Evolutionary conservation across 345 rosid species (phyloP).

Genomic region (Mallotus nudiflorus): DNA sequence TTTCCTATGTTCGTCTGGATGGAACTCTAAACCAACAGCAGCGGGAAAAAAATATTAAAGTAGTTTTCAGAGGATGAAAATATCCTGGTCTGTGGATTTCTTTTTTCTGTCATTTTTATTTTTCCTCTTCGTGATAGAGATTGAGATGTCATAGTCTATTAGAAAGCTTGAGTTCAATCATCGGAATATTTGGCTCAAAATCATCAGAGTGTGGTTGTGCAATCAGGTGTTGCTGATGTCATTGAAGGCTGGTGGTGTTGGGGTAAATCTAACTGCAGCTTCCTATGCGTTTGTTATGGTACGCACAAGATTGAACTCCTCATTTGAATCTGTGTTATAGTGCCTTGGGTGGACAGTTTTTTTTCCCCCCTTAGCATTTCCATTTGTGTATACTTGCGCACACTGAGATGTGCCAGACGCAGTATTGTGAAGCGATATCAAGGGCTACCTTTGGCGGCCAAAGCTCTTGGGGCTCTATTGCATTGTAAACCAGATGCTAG

Average conservation of each 20-base stretch:
- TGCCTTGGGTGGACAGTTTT: not conserved
- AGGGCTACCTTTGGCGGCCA: constrained; percentile 34
- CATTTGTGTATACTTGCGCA: not conserved
- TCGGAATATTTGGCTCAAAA: no score
- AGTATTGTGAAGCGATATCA: constrained; percentile 21
- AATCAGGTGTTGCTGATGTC: constrained; percentile 92
- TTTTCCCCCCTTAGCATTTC: not conserved
- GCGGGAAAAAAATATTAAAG: constrained; percentile 80
- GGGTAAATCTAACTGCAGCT: constrained; percentile 92
- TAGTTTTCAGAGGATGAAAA: constrained; percentile 79
- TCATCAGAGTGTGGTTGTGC: constrained; percentile 25
- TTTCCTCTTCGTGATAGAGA: not conserved
- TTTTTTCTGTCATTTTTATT: not conserved
- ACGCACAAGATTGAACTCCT: constrained; percentile 21
- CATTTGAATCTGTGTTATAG: not conserved
- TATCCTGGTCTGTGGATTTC: constrained; percentile 53
- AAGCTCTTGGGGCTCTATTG: constrained; percentile 25
- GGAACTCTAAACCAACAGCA: constrained; percentile 86
- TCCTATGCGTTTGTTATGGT: constrained; percentile 97
- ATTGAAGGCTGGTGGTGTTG: constrained; percentile 96
- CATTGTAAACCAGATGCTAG: not conserved
- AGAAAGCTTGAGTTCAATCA: constrained; percentile 10
- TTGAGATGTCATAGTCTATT: constrained; percentile 9
- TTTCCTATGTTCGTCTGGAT: constrained; percentile 82
- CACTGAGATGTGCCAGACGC: not conserved